Percentiles rank a stretch among this genome's conserved stretches.
These are phyloP conservation scores for Globisporangium okanoganense DNA, from an alignment of 352 stramenopile genomes.

Conservation along the genomic window DNA sequence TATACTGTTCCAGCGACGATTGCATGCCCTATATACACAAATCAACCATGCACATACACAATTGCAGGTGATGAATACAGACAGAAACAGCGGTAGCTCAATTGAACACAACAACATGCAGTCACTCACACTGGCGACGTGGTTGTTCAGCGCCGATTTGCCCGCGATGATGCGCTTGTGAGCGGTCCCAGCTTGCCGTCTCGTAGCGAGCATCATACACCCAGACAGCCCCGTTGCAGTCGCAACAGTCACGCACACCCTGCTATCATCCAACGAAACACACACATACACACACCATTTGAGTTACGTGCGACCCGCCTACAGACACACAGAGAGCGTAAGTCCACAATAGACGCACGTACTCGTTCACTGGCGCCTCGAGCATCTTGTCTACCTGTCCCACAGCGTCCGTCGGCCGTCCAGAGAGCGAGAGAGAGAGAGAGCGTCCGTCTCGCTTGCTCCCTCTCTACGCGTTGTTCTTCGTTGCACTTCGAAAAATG, in stretches of 20 bases:
- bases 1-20: slow-evolving; percentile 49
- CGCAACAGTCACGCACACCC: slow-evolving; percentile 6
- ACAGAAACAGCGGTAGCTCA: no score
- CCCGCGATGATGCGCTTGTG: slow-evolving; percentile 56
- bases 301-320: not conserved
- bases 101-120: not conserved
- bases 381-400: not conserved
- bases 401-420: not conserved
- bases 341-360: not conserved
- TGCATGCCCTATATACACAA: slow-evolving; percentile 30
- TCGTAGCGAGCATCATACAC: slow-evolving; percentile 26
- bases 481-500: not conserved
- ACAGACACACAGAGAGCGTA: not conserved
- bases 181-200: slow-evolving; percentile 1
- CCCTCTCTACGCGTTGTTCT: not conserved
- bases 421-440: not conserved
- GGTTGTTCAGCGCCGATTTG: slow-evolving; percentile 63
- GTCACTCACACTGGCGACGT: slow-evolving; percentile 29
- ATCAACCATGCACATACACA: not conserved
- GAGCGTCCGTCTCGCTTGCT: not conserved
- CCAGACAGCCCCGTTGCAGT: slow-evolving; percentile 28
- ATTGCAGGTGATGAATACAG: not conserved
- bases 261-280: not conserved
- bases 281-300: not conserved
- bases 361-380: not conserved